Conservation (phyloP, 495 filamentous ascomycete genomes). For the Pseudotulostoma volvatum region DNA sequence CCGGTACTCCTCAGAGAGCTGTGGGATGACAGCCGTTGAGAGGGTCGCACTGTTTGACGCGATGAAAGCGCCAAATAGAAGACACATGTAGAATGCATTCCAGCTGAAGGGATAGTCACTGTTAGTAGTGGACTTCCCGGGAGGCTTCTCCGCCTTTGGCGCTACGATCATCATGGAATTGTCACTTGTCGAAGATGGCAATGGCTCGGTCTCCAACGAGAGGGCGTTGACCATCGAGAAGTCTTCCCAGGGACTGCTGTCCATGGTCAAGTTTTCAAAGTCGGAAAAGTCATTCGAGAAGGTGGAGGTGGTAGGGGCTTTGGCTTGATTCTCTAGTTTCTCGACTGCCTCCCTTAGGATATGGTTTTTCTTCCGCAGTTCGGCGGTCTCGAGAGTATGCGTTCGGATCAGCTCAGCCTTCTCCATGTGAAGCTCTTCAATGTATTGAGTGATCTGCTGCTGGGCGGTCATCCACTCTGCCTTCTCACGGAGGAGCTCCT, state of each 20-base stretch:
- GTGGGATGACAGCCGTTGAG: constrained; percentile 46
- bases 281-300: constrained; percentile 58
- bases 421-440: constrained; percentile 62
- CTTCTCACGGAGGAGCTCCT: constrained; percentile 48
- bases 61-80: constrained; percentile 92
- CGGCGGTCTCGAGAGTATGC: constrained; percentile 86
- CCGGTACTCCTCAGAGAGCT: constrained; percentile 82
- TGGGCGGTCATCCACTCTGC: constrained; percentile 49
- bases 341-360: constrained; percentile 75
- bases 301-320: constrained; percentile 38
- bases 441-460: constrained; percentile 55
- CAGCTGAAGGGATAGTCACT: constrained; percentile 40
- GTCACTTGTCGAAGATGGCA: constrained; percentile 7
- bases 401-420: constrained; percentile 80
- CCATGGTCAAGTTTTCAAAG: constrained; percentile 73
- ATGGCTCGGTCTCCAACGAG: constrained; percentile 30
- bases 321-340: constrained; percentile 51
- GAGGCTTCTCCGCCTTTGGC: constrained; percentile 27
- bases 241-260: constrained; percentile 56
- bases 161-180: constrained; percentile 6
- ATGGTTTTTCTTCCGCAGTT: constrained; percentile 89
- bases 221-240: constrained; percentile 53
- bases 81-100: constrained; percentile 56
- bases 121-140: constrained; percentile 56
- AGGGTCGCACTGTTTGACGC: constrained; percentile 62